Base-by-base conservation (phyloP, 2,329 filamentous ascomycete genomes). In the Trichocomaceae sp. region DNA sequence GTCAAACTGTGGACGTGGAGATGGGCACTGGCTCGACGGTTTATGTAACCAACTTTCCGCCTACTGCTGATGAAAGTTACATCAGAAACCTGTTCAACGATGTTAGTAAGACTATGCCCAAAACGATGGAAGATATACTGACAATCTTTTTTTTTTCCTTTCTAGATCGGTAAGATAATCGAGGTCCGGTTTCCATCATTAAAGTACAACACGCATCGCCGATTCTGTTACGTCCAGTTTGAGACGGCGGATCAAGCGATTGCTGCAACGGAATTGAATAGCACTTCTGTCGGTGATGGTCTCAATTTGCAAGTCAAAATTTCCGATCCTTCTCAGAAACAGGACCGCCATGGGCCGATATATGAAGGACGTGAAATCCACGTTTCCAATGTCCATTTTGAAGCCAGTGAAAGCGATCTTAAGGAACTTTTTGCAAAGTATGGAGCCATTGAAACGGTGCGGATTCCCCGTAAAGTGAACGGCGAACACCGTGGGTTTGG, bases 221-320 rank as follows among this genome's bases (percentile, higher is more conserved):
- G 93, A 22, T 99, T 99, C 74, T 96, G 91, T 75, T 99, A 99
- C 69, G 79, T 96, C 6, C 89, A 95, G n/a, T 96, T 96, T 68
- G 80, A 84, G 47, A 83, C 83, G 31, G 72, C 80, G 2, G 78
- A 79, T n/a, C 81, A 82, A 51, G 88, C 90, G 0, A 78, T 83
- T 39, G 83, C 81, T 48, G 91, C 91, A 1, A 86, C 85, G 0
- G 74, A 82, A 56, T 80, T 96, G 48, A 80, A 96, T 64, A 86
- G 86, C 23, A 84, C 79, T 55, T 68, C 84, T 20, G 72, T 95
- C 0, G 86, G 86, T 22, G 83, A 83, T 23, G 80, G 82, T 26
- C 84, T 85, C 61, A 84, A 80, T 61, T 78, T 99, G 0, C 72
- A 85, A 41, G 87, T 83, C 8, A 90, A 90, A 71, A 88, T 95